phyloP scores from a whole-genome alignment of 116 monocot genomes.

The Dioscorea cayenensis region DNA sequence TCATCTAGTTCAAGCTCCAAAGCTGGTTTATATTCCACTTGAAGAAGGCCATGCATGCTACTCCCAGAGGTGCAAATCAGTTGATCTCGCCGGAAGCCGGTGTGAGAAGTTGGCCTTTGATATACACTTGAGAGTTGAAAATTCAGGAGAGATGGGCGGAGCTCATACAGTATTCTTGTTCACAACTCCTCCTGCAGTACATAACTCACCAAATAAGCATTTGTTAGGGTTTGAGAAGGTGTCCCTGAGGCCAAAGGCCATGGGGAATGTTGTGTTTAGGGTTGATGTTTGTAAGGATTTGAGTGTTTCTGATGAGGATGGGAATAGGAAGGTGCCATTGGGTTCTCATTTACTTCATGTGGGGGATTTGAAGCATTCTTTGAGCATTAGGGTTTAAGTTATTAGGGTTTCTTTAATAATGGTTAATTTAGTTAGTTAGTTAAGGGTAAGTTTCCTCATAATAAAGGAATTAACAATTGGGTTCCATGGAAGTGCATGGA shows the following conservation, averaged over 20 bases:
- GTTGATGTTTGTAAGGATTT: slow-evolving; percentile 80
- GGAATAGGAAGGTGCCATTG: slow-evolving; percentile 48
- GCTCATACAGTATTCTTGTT: slow-evolving; percentile 75
- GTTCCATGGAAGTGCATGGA: slow-evolving; percentile 4
- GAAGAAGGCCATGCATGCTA: slow-evolving; percentile 15
- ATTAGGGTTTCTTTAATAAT: background rate
- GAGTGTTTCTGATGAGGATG: slow-evolving; percentile 58
- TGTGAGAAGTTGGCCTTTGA: slow-evolving; percentile 46
- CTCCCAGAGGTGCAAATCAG: slow-evolving; percentile 19
- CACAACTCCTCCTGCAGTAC: slow-evolving; percentile 68
- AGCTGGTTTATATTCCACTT: slow-evolving; percentile 19
- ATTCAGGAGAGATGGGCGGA: slow-evolving; percentile 38
- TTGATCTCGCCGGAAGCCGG: slow-evolving; percentile 20
- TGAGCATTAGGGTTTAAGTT: slow-evolving; percentile 5
- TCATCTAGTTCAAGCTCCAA: slow-evolving; percentile 37
- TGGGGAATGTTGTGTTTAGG: slow-evolving; percentile 46
- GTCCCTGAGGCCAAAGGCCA: slow-evolving; percentile 23
- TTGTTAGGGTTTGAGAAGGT: slow-evolving; percentile 85
- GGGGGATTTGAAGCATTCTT: slow-evolving; percentile 34
- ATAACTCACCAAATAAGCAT: slow-evolving; percentile 68
- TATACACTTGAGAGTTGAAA: slow-evolving; percentile 48
- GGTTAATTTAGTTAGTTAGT: too few species aligned
- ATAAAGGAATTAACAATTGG: background rate
- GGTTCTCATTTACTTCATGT: slow-evolving; percentile 46
- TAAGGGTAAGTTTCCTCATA: too few species aligned